Evolutionary conservation across 2,329 filamentous ascomycete genomes (phyloP), one percentile per base, ranked within the genome.

Genomic region (Madurella mycetomatis): DNA sequence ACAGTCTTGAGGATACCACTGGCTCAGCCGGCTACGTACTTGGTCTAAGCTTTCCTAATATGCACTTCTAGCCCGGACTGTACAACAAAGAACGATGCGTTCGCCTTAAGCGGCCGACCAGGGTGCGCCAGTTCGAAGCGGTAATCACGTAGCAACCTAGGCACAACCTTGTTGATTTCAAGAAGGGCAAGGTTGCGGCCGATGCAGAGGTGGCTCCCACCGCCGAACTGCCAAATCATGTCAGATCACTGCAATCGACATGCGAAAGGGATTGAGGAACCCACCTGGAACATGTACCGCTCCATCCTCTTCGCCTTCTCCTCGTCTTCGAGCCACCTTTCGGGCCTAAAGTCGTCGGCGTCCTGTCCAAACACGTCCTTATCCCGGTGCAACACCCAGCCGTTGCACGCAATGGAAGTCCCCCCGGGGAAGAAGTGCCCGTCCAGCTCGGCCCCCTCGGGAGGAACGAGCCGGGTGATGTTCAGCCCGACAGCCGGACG

Each of bases 151-250:
- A 81, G 66, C 25, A 84, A 68, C 37, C 78, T 74, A 4, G 79
- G 79, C 37, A 81, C 67, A 37, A 83, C 73, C 70, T 84, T 85
- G 69, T 82, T 80, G 61, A 82, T 80, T 66, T 83, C 80, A 30
- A 82, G 67, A 41, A 81, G 67, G 0, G 78, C 79, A 32, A 83
- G 63, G 62, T 82, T 79, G 4, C 76, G 72, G 17, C 79, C 80
- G 55, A 82, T 80, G 63, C 80, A 83, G 2, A 81, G 65, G 46
- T 81, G 77, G 9, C 72, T 72, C 25, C 80, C 80, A 11, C 75
- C 79, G 18, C 80, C 79, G 59, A 83, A 83, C 74, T 77, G 40
- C 34, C 9, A 25, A 2, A 16, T 9, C 49, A 41, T 34, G 43
- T 31, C 16, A 46, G 17, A 18, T 16, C 13, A 18, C 5, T 15